Conservation (phyloP, 179 eudicot genomes). For the Spergularia azorica region DNA sequence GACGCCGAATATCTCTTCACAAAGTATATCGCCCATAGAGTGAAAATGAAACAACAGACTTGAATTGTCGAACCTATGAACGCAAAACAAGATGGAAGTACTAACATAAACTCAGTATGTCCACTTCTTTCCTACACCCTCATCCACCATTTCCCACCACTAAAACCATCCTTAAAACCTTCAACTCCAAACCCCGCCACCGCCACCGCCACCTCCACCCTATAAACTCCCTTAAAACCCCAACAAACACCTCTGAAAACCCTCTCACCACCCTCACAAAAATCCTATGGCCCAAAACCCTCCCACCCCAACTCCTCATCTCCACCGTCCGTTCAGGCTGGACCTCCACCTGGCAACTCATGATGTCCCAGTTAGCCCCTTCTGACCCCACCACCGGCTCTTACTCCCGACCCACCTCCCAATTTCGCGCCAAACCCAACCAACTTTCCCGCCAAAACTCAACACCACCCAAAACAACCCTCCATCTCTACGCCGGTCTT, state of each 20-base stretch:
- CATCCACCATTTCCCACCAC: slow-evolving; percentile 19
- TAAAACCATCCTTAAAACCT: slow-evolving; percentile 30
- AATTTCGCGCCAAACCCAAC: slow-evolving; percentile 52
- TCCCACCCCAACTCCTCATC: slow-evolving; percentile 90
- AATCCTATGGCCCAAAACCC: slow-evolving; percentile 81
- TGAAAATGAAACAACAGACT: neutral
- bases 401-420: slow-evolving; percentile 79
- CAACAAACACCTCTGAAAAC: slow-evolving; percentile 24
- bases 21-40: no score
- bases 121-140: slow-evolving; percentile 27
- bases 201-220: slow-evolving; percentile 31
- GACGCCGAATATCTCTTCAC: no score
- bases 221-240: slow-evolving; percentile 15
- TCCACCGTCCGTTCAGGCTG: slow-evolving; percentile 86
- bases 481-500: slow-evolving; percentile 82
- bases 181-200: neutral
- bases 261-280: slow-evolving; percentile 54
- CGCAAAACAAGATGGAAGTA: no score
- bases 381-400: slow-evolving; percentile 75
- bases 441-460: slow-evolving; percentile 37
- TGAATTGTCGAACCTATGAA: neutral
- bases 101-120: slow-evolving; percentile 19
- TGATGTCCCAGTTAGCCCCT: slow-evolving; percentile 99
- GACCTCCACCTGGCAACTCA: slow-evolving; percentile 85
- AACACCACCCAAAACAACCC: slow-evolving; percentile 7